These are phyloP conservation scores for Eimeria sp. DNA, from an alignment of 169 alveolate genomes.

Conservation along the genomic window DNA sequence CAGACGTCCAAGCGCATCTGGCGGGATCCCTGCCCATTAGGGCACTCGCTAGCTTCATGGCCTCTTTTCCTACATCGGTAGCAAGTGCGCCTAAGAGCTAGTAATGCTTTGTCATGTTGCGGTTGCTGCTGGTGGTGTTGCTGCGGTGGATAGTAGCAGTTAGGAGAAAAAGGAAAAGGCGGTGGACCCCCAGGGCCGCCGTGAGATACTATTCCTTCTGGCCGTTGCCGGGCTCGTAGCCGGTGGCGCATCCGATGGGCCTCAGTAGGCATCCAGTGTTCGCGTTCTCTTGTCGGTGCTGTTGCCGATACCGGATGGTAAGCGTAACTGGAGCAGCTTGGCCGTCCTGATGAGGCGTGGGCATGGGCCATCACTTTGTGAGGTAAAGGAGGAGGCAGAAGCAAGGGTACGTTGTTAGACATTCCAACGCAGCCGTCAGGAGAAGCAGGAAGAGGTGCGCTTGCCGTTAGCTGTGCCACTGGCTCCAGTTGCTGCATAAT, in stretches of 20 bases:
- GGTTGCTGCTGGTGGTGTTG: slow-evolving; percentile 62
- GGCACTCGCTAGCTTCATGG: slow-evolving; percentile 73
- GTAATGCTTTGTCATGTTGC: slow-evolving; percentile 41
- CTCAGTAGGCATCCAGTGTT: slow-evolving; percentile 52
- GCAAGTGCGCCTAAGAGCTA: slow-evolving; percentile 71
- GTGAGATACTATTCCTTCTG: slow-evolving; percentile 33
- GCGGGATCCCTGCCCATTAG: slow-evolving; percentile 54
- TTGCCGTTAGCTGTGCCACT: slow-evolving; percentile 19
- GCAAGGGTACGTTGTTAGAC: not conserved
- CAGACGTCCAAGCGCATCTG: slow-evolving; percentile 6
- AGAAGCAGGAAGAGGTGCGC: slow-evolving; percentile 3
- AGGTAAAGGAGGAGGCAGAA: slow-evolving; percentile 30
- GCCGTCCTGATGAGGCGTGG: slow-evolving; percentile 32
- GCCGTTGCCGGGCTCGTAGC: slow-evolving; percentile 51
- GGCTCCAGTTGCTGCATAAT: slow-evolving; percentile 30
- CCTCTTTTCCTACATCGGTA: slow-evolving; percentile 59
- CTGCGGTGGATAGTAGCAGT: slow-evolving; percentile 56
- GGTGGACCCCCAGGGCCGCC: slow-evolving; percentile 33
- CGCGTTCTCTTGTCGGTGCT: slow-evolving; percentile 34
- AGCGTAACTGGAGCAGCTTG: slow-evolving; percentile 27
- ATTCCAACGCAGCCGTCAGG: slow-evolving; percentile 1
- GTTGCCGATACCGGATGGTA: slow-evolving; percentile 2
- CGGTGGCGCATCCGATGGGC: slow-evolving; percentile 60
- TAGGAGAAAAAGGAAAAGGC: slow-evolving; percentile 28
- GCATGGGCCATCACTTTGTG: slow-evolving; percentile 29